phyloP scores from a whole-genome alignment of 805 yeast species.

The Saccharomycopsis lassenensis region DNA sequence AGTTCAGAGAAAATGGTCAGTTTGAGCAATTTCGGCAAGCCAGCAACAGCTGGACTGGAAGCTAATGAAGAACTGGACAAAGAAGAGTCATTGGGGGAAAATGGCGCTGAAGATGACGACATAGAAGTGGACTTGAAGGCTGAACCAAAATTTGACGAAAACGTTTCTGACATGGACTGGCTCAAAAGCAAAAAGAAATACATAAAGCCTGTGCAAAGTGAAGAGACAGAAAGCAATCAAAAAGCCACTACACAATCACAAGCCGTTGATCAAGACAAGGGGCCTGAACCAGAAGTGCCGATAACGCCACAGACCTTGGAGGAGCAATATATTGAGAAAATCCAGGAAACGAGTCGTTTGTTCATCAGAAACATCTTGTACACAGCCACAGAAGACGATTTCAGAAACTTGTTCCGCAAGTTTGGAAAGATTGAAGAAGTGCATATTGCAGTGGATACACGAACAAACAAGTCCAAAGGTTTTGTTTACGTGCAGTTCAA shows the following conservation, averaged over 20 bases:
- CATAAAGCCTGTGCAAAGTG: constrained; percentile 39
- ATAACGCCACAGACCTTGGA: constrained; percentile 26
- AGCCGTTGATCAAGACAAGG: constrained; percentile 7
- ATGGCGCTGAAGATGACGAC: constrained; percentile 22
- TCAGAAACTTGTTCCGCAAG: constrained; percentile 46
- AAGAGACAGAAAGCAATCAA: constrained; percentile 8
- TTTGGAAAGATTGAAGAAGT: constrained; percentile 80
- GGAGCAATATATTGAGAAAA: constrained; percentile 38
- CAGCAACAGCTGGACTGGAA: neutral
- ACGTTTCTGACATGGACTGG: constrained; percentile 79
- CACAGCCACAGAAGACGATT: constrained; percentile 70
- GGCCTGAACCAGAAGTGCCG: constrained; percentile 16
- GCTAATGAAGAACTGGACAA: constrained; percentile 9
- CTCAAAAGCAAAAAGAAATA: constrained; percentile 62
- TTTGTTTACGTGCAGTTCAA: constrained; percentile 74
- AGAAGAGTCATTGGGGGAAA: constrained; percentile 8
- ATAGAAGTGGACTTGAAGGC: constrained; percentile 9
- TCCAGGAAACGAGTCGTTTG: constrained; percentile 64
- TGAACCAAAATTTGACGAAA: constrained; percentile 29
- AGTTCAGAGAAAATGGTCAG: constrained; percentile 43
- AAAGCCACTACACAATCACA: constrained; percentile 9
- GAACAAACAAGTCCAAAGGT: constrained; percentile 87
- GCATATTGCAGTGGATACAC: constrained; percentile 83
- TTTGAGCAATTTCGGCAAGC: constrained; percentile 24
- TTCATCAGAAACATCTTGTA: constrained; percentile 82